Conservation (phyloP, 345 rosid species). For the Viola odorata region DNA sequence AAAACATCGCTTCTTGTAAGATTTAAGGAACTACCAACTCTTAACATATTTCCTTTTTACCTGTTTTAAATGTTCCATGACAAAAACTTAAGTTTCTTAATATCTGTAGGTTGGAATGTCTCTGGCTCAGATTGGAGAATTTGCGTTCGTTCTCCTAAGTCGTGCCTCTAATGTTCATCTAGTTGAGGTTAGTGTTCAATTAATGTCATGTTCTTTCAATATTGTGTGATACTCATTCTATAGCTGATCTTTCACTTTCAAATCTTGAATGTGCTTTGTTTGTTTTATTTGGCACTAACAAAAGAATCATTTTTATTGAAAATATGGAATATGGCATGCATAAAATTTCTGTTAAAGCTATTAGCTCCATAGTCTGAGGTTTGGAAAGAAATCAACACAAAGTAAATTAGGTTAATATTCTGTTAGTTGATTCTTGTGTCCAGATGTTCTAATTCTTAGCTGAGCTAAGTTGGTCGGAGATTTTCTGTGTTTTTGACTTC, state of each 20-base stretch:
- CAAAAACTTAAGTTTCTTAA: not conserved
- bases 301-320: not conserved
- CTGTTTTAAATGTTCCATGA: not conserved
- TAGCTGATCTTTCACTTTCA: not conserved
- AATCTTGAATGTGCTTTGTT: not conserved
- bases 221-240: not conserved
- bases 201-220: not conserved
- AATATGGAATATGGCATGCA: not conserved
- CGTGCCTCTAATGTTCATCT: constrained; percentile 96
- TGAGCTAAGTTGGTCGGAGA: too few relatives aligned
- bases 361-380: not conserved
- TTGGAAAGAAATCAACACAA: not conserved
- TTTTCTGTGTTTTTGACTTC: too few relatives aligned
- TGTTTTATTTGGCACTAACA: not conserved
- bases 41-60: not conserved
- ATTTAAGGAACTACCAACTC: constrained; percentile 3
- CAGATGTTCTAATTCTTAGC: too few relatives aligned
- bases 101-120: constrained; percentile 79
- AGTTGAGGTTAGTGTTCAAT: constrained; percentile 62
- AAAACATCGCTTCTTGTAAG: constrained; percentile 83
- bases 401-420: too few relatives aligned
- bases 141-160: constrained; percentile 91
- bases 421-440: too few relatives aligned
- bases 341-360: not conserved
- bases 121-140: constrained; percentile 97